Conservation (phyloP, 495 filamentous ascomycete species). For the Penicillium taxi region DNA sequence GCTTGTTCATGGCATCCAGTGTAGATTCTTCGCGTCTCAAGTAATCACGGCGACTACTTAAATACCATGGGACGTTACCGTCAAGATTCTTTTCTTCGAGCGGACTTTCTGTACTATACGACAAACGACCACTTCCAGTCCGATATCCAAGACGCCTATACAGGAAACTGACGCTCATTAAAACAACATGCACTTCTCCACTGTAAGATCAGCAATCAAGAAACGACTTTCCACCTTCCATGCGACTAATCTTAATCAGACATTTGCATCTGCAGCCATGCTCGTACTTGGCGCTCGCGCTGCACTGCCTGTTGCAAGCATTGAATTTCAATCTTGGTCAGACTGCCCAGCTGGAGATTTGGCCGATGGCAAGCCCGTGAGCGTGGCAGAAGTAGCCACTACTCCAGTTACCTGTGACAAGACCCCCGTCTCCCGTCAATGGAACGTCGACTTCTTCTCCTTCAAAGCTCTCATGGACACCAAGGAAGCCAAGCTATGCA, state of each 20-base stretch:
- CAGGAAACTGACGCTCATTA: not conserved
- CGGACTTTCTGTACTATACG: not conserved
- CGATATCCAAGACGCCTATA: not conserved
- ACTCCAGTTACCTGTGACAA: constrained; percentile 21
- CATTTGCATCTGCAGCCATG: constrained; percentile 14
- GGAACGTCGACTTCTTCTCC: constrained; percentile 20
- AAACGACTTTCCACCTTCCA: constrained; percentile 15
- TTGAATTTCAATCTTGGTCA: constrained; percentile 22
- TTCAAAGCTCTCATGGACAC: constrained; percentile 17
- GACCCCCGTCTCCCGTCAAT: constrained; percentile 18
- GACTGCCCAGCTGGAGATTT: constrained; percentile 12
- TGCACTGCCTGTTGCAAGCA: constrained; percentile 14
- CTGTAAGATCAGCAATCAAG: constrained; percentile 9
- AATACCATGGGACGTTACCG: not conserved
- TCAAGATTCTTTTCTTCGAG: not conserved
- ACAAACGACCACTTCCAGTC: constrained; percentile 1
- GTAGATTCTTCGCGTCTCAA: no score
- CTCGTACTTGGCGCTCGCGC: constrained; percentile 16
- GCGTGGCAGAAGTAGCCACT: constrained; percentile 5
- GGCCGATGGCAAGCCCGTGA: constrained; percentile 12
- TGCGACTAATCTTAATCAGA: constrained; percentile 6
- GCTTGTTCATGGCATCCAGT: no score
- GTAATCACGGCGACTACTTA: no score
- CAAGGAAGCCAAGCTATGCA: constrained; percentile 16
- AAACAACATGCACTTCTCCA: constrained; percentile 5